phyloP scores from a whole-genome alignment of 768 basidiomycete genomes.

The Sporobolomyces phaffii region DNA sequence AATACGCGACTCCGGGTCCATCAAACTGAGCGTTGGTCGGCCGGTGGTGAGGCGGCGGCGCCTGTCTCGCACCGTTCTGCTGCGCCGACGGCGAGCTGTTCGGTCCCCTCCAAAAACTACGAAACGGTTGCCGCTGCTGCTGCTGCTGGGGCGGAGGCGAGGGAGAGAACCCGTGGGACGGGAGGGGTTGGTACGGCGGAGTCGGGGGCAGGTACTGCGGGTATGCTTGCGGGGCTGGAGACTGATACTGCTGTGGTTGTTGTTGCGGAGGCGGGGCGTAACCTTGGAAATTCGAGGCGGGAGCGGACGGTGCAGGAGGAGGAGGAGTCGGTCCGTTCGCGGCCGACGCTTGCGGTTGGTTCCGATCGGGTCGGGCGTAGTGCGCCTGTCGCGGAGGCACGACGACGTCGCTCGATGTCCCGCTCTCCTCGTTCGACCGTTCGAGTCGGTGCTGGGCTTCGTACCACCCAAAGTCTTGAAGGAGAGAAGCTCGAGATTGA shows the following conservation, averaged over 20 bases:
- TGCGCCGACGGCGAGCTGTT: neutral
- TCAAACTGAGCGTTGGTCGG: neutral
- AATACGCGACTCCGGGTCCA: conserved; percentile 2
- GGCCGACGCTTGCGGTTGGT: neutral
- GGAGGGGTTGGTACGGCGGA: neutral
- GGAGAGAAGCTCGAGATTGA: conserved; percentile 65
- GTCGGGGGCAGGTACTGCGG: conserved; percentile 7
- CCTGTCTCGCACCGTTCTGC: neutral
- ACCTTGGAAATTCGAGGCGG: no score
- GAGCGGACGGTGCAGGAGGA: neutral
- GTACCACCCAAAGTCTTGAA: conserved; percentile 35
- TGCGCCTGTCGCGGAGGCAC: conserved; percentile 11
- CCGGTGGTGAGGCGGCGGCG: neutral
- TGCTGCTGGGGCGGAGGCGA: conserved; percentile 35
- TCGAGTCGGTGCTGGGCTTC: conserved; percentile 20
- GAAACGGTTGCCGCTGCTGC: conserved; percentile 17
- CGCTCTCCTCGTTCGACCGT: neutral
- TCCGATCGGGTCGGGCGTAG: neutral
- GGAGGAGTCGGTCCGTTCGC: neutral
- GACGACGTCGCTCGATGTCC: neutral
- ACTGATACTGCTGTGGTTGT: neutral
- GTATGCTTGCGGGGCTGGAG: neutral
- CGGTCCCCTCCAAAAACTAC: neutral
- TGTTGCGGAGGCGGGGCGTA: no score
- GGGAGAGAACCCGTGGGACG: conserved; percentile 13